Base-by-base conservation (phyloP, 352 stramenopile species). In the Phytopythium vexans region DNA sequence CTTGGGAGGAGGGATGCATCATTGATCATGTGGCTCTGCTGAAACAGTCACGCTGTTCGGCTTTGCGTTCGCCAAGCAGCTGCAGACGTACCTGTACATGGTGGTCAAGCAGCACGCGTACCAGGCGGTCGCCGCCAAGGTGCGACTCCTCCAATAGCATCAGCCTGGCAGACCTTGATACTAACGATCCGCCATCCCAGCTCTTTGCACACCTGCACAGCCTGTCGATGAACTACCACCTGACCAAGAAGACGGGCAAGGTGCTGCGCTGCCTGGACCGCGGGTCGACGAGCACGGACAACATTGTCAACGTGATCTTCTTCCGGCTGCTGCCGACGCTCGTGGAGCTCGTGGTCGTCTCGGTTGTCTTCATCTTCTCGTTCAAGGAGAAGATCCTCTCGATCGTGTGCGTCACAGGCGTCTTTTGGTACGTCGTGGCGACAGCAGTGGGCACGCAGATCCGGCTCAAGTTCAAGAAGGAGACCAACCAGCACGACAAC, bases 181-280 rank as follows among this genome's bases (percentile, higher is more conserved):
- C 43, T 49, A 49, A 49, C 49, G 32, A 38, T 8, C 8, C 31
- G 0, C 12, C 15, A 12, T 40, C 3, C 27, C 52, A 87, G 78
- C 83, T 94, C 16, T 99, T 99, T 72, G 73, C 64, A 9, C 95
- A 99, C 68, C 59, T 99, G 27, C 95, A 98, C 62, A 84, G 57
- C n/a, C 73, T 99, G 8, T 98, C 86, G 51, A 89, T 99, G 60
- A 94, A 99, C 77, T 99, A 95, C 77, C 95, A 99, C 68, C 62
- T 99, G 32, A 94, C 78, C 27, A 99, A 99, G 68, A 98, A 98
- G 60, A 94, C 97, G 12, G 96, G 97, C 50, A 97, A 98, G 61
- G 92, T 99, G 27, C 78, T 99, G 43, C 77, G 95, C 12, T 88
- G 77, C 34, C 80, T 97, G 48, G 88, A 97, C 56, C 75, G 92